Percentiles rank a stretch among this genome's conserved stretches.
phyloP scores from a whole-genome alignment of 2,329 filamentous ascomycete genomes.

The Mariannaea sp. region DNA sequence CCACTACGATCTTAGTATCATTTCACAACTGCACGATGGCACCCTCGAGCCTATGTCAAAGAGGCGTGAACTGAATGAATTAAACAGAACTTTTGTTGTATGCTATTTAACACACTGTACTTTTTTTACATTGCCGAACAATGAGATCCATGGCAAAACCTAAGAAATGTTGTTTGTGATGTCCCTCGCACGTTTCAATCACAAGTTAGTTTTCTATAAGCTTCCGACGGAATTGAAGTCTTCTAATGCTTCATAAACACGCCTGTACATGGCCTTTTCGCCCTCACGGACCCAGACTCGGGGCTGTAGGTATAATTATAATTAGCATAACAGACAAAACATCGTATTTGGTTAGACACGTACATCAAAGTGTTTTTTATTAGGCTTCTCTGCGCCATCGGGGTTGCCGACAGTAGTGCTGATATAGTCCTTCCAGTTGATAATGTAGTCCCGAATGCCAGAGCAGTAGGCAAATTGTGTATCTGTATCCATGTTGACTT shows the following conservation, averaged over 20 bases:
- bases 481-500: constrained; percentile 99
- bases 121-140: too few relatives aligned
- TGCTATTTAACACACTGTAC: too few relatives aligned
- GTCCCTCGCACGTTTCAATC: too few relatives aligned
- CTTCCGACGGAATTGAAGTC: constrained; percentile 75
- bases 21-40: too few relatives aligned
- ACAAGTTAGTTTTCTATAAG: constrained; percentile 36
- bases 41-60: too few relatives aligned
- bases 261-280: constrained; percentile 92
- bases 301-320: constrained; percentile 56
- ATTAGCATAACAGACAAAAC: background rate
- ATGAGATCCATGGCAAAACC: too few relatives aligned
- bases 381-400: constrained; percentile 94
- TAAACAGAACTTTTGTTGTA: too few relatives aligned
- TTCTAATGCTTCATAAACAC: constrained; percentile 78
- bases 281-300: constrained; percentile 96
- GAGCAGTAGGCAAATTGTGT: constrained; percentile 92
- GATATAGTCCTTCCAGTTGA: constrained; percentile 95
- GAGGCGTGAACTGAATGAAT: too few relatives aligned
- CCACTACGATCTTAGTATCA: too few relatives aligned
- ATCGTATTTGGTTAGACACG: constrained; percentile 31
- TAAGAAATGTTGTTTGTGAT: too few relatives aligned
- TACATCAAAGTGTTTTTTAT: constrained; percentile 90
- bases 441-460: constrained; percentile 93
- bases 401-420: constrained; percentile 88